Evolutionary conservation across 768 basidiomycete species (phyloP), one percentile per base, ranked within the genome.

Genomic region (Pleurotus tuber-regium): DNA sequence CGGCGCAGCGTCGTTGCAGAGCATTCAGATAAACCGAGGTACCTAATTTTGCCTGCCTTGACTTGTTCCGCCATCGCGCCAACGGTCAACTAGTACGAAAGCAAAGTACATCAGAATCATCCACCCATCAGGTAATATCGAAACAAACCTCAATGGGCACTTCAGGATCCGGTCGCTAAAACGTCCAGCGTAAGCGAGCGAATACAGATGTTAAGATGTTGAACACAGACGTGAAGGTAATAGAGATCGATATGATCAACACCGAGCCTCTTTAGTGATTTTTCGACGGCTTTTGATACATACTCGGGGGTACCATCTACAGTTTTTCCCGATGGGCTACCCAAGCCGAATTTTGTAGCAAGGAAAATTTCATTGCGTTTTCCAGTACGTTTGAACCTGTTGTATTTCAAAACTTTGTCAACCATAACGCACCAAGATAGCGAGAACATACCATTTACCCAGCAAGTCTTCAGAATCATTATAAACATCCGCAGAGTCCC

Each of bases 301-400:
- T 78, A 75, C 48, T 74, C 66, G 0, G 73, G 68, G 44, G 50
- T 72, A 35, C 53, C 69, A 50, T 64, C 55, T 30, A 57, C 43
- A 23, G 36, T 23, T 18, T 54, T 63, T 12, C 47, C 57, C 12
- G 46, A 50, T 25, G n/a, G 52, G 47, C 11, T 39, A 35, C 1
- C 50, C 52, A 65, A 53, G 1, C 69, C 63, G 16, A 61, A 66
- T 53, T 87, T 86, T 16, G 83, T 84, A 2, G 83, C 82, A 14
- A 87, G 71, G 66, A 85, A 86, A 23, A 84, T 80, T 26, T 79
- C 67, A 16, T 67, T 56, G 19, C 79, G 68, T 48, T 77, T 78
- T 9, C 79, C 80, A 11, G 76, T 78, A 11, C 67, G 66, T 54
- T 74, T 72, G 62, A 83, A 78, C 79, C 79, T 66, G 47, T 4